Evolutionary conservation across 768 basidiomycete species (phyloP), one percentile per base, ranked within the genome.

Genomic region (Pulveroboletus ravenelii): DNA sequence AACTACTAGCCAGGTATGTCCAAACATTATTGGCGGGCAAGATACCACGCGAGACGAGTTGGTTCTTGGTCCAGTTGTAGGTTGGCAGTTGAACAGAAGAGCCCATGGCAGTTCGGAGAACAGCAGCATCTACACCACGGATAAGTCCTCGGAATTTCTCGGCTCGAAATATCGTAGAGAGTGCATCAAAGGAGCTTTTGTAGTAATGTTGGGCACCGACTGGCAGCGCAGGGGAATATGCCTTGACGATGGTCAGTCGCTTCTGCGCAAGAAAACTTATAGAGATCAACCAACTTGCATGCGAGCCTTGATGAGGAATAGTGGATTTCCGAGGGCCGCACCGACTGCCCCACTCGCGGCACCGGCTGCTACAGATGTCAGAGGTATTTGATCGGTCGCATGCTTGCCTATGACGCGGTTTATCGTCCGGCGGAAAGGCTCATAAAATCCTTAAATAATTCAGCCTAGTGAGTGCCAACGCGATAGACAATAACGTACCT

Each of bases 141-240:
- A 90, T 72, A 36, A 97, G 76, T 13, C 96, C 96, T 20, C 84
- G 78, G 41, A 81, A 66, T 29, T 87, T 79, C 66, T 98, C 95
- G 3, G 84, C 77, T 47, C 75, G 74, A 63, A 84, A 86, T 57
- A 99, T 93, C 0, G 82, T 88, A 0, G 76, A 66, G 15, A 99
- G 70, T 1, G 93, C 96, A 61, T 95, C 76, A 48, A 87, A 81
- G 1, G 89, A 87, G 58, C 69, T 86, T 59, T 85, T 89, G 73
- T 99, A 99, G 60, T 90, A 65, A 66, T 93, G 95, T 62, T 99
- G 96, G 9, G 93, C 78, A 51, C 96, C 96, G 47, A 99, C 91
- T 8, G 96, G 95, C 10, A 97, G 76, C 36, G 85, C 82, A 7
- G 95, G 93, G 1, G 94, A 98, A 71, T 93, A 99, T 27, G 96